These are phyloP conservation scores for Xenoacremonium recifei DNA, from an alignment of 2,329 filamentous ascomycete genomes.

Conservation along the genomic window DNA sequence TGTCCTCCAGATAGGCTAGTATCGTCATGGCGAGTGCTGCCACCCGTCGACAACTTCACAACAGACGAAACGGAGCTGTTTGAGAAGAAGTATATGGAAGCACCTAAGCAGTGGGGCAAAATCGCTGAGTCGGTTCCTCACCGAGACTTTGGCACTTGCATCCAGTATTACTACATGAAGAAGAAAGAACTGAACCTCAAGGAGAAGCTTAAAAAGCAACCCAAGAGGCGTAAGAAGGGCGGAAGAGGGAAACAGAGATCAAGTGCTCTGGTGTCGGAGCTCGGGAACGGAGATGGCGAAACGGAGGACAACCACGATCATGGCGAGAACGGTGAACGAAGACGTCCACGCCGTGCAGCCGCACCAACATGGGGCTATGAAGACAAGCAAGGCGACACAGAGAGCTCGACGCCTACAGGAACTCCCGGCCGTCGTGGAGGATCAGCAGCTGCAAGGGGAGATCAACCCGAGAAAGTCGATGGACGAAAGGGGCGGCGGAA, in stretches of 20 bases:
- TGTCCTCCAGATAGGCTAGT: slow-evolving; percentile 66
- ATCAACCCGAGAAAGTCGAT: slow-evolving; percentile 46
- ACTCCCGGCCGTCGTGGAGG: slow-evolving; percentile 55
- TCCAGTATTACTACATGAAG: slow-evolving; percentile 83
- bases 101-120: slow-evolving; percentile 79
- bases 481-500: slow-evolving; percentile 38
- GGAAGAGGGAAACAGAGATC: slow-evolving; percentile 57
- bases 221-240: slow-evolving; percentile 56
- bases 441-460: slow-evolving; percentile 37
- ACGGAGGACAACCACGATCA: slow-evolving; percentile 55
- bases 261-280: slow-evolving; percentile 65
- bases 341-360: slow-evolving; percentile 61
- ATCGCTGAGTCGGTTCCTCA: slow-evolving; percentile 66
- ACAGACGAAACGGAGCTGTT: slow-evolving; percentile 68
- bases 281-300: slow-evolving; percentile 59
- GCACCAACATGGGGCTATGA: slow-evolving; percentile 68
- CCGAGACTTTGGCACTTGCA: slow-evolving; percentile 75
- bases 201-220: slow-evolving; percentile 68
- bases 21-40: slow-evolving; percentile 68
- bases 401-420: slow-evolving; percentile 55
- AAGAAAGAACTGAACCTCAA: slow-evolving; percentile 75
- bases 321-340: slow-evolving; percentile 59
- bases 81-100: slow-evolving; percentile 71
- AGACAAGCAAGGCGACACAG: slow-evolving; percentile 61
- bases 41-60: slow-evolving; percentile 73